phyloP scores from a whole-genome alignment of 2,329 filamentous ascomycete genomes.

The Aspergillus uvarum region DNA sequence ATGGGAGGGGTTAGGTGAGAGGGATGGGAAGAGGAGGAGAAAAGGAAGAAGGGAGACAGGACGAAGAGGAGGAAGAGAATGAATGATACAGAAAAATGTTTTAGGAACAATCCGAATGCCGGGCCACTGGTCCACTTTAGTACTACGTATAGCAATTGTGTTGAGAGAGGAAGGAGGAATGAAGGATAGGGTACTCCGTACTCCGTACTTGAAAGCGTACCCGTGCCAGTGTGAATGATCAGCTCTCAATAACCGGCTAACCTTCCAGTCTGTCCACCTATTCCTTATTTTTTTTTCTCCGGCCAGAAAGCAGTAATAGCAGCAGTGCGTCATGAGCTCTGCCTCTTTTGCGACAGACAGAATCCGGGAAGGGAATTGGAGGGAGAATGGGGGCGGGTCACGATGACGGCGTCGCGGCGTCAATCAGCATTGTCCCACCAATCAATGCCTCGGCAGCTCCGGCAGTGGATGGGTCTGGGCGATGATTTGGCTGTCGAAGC shows the following conservation, averaged over 20 bases:
- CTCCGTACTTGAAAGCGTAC: background rate
- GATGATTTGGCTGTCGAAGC: constrained; percentile 21
- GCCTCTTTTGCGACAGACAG: constrained; percentile 2
- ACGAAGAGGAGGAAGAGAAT: background rate
- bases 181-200: background rate
- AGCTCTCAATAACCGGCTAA: constrained; percentile 17
- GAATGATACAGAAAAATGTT: background rate
- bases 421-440: constrained; percentile 30
- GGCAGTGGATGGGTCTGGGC: constrained; percentile 15
- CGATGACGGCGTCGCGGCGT: constrained; percentile 24
- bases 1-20: background rate
- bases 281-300: background rate
- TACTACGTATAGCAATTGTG: background rate
- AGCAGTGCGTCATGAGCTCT: constrained; percentile 23
- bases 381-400: constrained; percentile 24
- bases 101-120: constrained; percentile 4
- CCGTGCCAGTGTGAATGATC: background rate
- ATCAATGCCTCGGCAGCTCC: constrained; percentile 26
- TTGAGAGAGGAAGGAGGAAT: background rate
- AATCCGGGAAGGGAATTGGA: constrained; percentile 23
- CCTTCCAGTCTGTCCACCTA: constrained; percentile 21
- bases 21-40: constrained; percentile 1
- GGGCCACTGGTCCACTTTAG: constrained; percentile 11
- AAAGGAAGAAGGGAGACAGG: constrained; percentile 1
- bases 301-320: too few relatives aligned